Conservation (phyloP, 2,329 filamentous ascomycete genomes). For the Arthrobotrys sinensis region DNA sequence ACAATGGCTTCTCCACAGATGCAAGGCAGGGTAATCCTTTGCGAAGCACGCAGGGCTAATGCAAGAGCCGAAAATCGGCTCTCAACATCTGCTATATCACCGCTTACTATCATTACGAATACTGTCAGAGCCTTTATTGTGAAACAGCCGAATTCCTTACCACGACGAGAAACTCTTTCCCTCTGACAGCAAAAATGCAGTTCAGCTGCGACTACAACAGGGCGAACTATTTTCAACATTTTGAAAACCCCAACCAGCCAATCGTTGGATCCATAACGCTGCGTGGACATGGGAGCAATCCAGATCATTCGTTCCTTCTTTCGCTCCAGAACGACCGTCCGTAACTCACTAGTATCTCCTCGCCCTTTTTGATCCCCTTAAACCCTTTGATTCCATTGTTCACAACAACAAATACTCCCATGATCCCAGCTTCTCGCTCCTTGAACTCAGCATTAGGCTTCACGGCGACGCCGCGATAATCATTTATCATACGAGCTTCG, state of each 20-base stretch:
- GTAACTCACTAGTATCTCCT: conserved; percentile 78
- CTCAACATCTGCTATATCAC: conserved; percentile 38
- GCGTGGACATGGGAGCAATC: conserved; percentile 7
- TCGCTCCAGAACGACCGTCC: conserved; percentile 78
- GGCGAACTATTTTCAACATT: conserved; percentile 28
- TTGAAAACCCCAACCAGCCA: conserved; percentile 11
- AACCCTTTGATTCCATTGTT: conserved; percentile 62
- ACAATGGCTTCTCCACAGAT: conserved; percentile 24
- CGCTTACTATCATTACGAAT: conserved; percentile 46
- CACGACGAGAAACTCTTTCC: conserved; percentile 22
- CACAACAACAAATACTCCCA: conserved; percentile 75
- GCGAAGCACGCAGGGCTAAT: conserved; percentile 31
- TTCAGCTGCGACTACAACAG: background rate
- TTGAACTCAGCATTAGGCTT: conserved; percentile 80
- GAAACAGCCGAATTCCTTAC: conserved; percentile 46
- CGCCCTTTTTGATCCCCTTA: conserved; percentile 72
- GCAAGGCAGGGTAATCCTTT: conserved; percentile 48
- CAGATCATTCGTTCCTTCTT: conserved; percentile 66
- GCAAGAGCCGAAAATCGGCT: conserved; percentile 46
- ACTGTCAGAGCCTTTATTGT: conserved; percentile 46
- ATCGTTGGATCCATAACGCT: conserved; percentile 1
- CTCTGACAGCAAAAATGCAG: conserved; percentile 19
- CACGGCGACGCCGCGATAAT: conserved; percentile 74
- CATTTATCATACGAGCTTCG: conserved; percentile 78
- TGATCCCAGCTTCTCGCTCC: conserved; percentile 96